Evolutionary conservation across 768 basidiomycete genomes (phyloP).

Genomic region (Boletus rubescentipes): DNA sequence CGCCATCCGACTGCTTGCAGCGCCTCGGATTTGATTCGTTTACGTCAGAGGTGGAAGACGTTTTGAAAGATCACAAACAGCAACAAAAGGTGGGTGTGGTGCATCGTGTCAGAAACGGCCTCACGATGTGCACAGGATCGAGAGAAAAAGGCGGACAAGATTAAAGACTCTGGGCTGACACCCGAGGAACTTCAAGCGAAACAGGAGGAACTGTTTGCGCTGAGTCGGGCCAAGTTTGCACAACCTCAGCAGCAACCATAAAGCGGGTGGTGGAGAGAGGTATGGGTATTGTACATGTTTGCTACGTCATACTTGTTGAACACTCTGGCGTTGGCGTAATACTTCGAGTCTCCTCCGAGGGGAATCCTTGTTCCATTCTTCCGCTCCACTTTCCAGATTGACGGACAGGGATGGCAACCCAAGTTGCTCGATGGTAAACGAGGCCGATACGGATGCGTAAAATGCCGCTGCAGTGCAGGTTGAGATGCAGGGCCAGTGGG

Average conservation of each 20-base stretch:
- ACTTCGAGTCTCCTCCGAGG: constrained; percentile 57
- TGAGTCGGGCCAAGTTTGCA: constrained; percentile 78
- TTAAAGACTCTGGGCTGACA: constrained; percentile 84
- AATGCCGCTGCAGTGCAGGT: constrained; percentile 49
- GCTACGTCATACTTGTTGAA: constrained; percentile 34
- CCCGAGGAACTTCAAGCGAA: constrained; percentile 85
- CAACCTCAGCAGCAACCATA: constrained; percentile 47
- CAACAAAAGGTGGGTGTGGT: constrained; percentile 73
- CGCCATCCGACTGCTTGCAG: constrained; percentile 40
- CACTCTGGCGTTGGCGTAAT: constrained; percentile 43
- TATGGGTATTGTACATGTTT: constrained; percentile 24
- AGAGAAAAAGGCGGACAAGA: constrained; percentile 90
- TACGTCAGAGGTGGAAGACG: constrained; percentile 86
- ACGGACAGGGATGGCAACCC: constrained; percentile 61
- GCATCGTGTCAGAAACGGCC: not conserved
- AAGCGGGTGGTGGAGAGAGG: constrained; percentile 5
- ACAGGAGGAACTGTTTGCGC: constrained; percentile 93
- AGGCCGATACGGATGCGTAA: constrained; percentile 80
- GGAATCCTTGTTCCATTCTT: constrained; percentile 71
- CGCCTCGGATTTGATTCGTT: constrained; percentile 92
- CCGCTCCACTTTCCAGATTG: constrained; percentile 24
- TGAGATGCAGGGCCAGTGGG: constrained; percentile 13
- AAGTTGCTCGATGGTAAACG: constrained; percentile 78
- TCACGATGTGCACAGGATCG: constrained; percentile 56
- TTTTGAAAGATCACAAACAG: constrained; percentile 94